Base-by-base conservation (phyloP, 768 basidiomycete genomes). In the Cyclocybe cylindracea region DNA sequence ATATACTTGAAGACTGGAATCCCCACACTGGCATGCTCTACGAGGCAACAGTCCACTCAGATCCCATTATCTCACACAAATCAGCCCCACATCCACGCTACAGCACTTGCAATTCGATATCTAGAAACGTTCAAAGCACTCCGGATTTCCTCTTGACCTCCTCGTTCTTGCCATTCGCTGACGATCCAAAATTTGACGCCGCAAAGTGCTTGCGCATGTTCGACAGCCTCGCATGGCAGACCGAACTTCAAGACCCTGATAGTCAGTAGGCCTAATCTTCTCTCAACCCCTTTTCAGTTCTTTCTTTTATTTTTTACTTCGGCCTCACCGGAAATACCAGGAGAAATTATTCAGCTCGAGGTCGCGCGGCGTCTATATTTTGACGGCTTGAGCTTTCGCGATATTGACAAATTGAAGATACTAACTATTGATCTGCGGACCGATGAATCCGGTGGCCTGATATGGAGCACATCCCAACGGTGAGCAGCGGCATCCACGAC, bases 281-380 rank as follows among this genome's bases (percentile, higher is more conserved):
- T 48, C 32, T 39, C 11, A 14, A 40, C 24, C 16, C 39, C 0
- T n/a, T 6, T 31, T 31, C 48, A 10, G 31, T 44, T 19, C 19
- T 37, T 4, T 38, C 18, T 37, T 32, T 32, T 16, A 45, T 39
- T 31, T 19, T 19, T 38, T 13, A 34, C 45, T 11, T 18, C 43
- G 24, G 5, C 24, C 24, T 24, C 24, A 24, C 5, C 5, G 24
- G 24, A 24, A 24, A 11, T 44, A 39, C 1, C 34, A 84, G 84
- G 64, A 56, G 79, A 82, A 55, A 63, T 79, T 14, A 76, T 85
- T 11, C 70, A 74, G 45, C 59, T 78, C 5, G 78, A 83, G 62
- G 66, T 75, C 6, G 64, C 71, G 7, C 67, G 72, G 14, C 67
- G 76, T 5, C 66, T 85, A 0, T 56, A 70, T 32, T 43, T 57